Evolutionary conservation across 371 early-diverging fungal genomes (phyloP).

Genomic region (Saksenaea vasiformis): DNA sequence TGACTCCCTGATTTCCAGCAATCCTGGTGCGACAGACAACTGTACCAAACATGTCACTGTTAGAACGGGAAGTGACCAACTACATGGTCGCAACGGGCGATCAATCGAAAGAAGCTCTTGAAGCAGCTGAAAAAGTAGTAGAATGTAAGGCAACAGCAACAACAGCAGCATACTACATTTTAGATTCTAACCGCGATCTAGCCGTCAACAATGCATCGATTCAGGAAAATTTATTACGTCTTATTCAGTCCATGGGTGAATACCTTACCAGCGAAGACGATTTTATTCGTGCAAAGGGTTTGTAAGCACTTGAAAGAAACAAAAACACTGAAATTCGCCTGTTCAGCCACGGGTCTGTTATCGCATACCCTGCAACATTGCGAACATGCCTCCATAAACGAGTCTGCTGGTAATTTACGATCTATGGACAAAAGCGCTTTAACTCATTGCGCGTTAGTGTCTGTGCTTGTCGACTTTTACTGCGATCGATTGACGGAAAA

Average conservation of each 20-base stretch:
- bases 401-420: conserved; percentile 40
- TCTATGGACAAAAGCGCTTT: conserved; percentile 7
- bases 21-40: not conserved
- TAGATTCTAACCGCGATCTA: conserved; percentile 7
- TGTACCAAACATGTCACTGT: conserved; percentile 16
- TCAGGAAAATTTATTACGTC: conserved; percentile 51
- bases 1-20: not conserved
- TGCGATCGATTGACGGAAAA: conserved; percentile 75
- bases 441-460: conserved; percentile 33
- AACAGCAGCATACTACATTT: too few relatives aligned
- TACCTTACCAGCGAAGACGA: conserved; percentile 84
- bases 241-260: conserved; percentile 82
- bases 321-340: not conserved
- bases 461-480: conserved; percentile 76
- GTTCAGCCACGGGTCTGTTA: conserved; percentile 50
- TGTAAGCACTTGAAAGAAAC: not conserved
- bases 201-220: conserved; percentile 41
- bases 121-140: conserved; percentile 28
- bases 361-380: conserved; percentile 51
- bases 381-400: conserved; percentile 37
- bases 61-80: conserved; percentile 45
- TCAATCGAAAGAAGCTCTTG: conserved; percentile 32
- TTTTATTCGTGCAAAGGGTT: conserved; percentile 83
- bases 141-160: too few relatives aligned
- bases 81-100: conserved; percentile 45